Evolutionary conservation across 176 grass and related monocot genomes (phyloP).

Genomic region (Bolboschoenus planiculmis): DNA sequence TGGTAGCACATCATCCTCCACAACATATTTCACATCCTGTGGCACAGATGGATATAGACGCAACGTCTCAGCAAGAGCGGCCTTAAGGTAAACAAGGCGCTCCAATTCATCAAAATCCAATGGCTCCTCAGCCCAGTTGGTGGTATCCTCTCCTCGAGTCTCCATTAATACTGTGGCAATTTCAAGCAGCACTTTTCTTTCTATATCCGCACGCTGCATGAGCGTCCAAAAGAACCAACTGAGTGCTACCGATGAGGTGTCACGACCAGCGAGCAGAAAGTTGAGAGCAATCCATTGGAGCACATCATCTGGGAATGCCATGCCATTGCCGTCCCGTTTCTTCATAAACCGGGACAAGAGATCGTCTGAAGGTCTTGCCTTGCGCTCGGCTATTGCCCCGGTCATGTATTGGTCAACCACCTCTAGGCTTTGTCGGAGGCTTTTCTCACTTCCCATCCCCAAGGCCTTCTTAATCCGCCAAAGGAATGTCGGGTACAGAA

Average conservation of each 20-base stretch:
- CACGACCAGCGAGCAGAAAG: conserved; percentile 86
- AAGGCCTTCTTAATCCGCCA: conserved; percentile 88
- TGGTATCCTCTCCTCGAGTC: conserved; percentile 57
- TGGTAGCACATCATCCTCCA: conserved; percentile 77
- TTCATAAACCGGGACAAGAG: conserved; percentile 89
- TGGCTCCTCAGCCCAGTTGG: conserved; percentile 51
- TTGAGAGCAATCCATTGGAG: conserved; percentile 93
- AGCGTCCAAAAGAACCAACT: conserved; percentile 95
- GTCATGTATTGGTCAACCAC: conserved; percentile 77
- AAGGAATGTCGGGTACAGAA: conserved; percentile 70
- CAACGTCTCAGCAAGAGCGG: conserved; percentile 72
- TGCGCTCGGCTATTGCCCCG: conserved; percentile 59
- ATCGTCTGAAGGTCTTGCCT: conserved; percentile 69
- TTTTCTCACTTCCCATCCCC: conserved; percentile 66
- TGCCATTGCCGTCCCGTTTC: conserved; percentile 62
- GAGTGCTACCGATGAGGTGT: conserved; percentile 91
- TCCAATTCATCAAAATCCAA: conserved; percentile 84
- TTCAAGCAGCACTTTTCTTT: conserved; percentile 58
- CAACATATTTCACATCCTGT: conserved; percentile 86
- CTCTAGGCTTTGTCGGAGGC: conserved; percentile 57
- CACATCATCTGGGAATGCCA: conserved; percentile 60
- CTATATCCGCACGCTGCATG: conserved; percentile 63
- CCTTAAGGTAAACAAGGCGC: conserved; percentile 81
- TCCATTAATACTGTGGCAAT: conserved; percentile 57
- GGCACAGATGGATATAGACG: conserved; percentile 87